Evolutionary conservation across 2,329 filamentous ascomycete species (phyloP).

Genomic region (Ciborinia camelliae): DNA sequence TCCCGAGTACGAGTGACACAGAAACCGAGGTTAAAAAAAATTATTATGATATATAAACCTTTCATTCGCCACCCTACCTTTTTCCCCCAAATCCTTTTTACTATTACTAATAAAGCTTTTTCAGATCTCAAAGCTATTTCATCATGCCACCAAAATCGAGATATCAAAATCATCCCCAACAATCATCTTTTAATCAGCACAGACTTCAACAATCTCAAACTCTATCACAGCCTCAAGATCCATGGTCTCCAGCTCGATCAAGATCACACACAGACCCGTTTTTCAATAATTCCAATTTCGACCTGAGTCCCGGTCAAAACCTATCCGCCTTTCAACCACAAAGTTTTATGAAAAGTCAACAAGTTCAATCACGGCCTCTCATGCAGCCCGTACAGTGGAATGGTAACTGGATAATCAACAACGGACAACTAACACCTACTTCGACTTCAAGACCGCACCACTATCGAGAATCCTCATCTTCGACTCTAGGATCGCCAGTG

Average conservation of each 20-base stretch:
- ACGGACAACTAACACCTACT: slow-evolving; percentile 37
- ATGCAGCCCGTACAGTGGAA: slow-evolving; percentile 35
- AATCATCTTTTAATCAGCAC: background rate
- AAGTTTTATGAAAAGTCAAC: too few relatives aligned
- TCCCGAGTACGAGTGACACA: slow-evolving; percentile 14
- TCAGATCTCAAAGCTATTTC: slow-evolving; percentile 4
- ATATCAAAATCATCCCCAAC: slow-evolving; percentile 5
- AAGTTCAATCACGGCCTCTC: slow-evolving; percentile 26
- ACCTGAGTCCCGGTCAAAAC: slow-evolving; percentile 30
- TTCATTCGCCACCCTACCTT: slow-evolving; percentile 2
- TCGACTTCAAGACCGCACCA: slow-evolving; percentile 41
- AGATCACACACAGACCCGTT: too few relatives aligned
- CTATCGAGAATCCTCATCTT: slow-evolving; percentile 59
- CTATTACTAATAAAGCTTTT: background rate
- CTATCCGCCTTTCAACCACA: slow-evolving; percentile 31
- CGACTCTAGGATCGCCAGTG: slow-evolving; percentile 54
- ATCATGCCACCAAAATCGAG: slow-evolving; percentile 12
- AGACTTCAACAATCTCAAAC: background rate
- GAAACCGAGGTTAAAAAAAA: background rate
- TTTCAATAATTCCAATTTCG: slow-evolving; percentile 24
- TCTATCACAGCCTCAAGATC: background rate
- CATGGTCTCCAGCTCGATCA: background rate
- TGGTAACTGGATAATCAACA: slow-evolving; percentile 33
- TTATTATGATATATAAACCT: slow-evolving; percentile 1
- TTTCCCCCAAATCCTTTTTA: too few relatives aligned